phyloP scores from a whole-genome alignment of 257 asterid species.

The Verbena officinalis region DNA sequence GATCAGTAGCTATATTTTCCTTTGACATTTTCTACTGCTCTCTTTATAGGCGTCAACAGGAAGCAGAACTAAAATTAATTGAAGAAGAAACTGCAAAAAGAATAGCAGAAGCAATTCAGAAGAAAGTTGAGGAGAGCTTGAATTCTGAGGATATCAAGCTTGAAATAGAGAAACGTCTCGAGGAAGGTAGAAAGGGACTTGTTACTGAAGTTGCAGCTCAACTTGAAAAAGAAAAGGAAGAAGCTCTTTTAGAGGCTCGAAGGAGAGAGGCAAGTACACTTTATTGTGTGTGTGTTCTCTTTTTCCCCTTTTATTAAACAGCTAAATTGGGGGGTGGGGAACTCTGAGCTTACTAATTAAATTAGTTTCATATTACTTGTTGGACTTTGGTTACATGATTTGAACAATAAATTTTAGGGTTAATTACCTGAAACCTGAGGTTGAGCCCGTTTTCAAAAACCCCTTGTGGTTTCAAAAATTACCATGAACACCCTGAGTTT shows the following conservation, averaged over 20 bases:
- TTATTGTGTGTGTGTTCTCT: not conserved
- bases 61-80: slow-evolving; percentile 82
- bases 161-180: slow-evolving; percentile 65
- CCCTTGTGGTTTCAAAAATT: too few relatives aligned
- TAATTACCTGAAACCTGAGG: too few relatives aligned
- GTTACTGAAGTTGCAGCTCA: slow-evolving; percentile 77
- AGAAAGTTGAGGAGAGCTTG: slow-evolving; percentile 82
- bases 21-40: slow-evolving; percentile 34
- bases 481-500: too few relatives aligned
- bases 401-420: not conserved
- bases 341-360: not conserved
- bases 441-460: too few relatives aligned
- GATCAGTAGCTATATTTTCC: slow-evolving; percentile 22
- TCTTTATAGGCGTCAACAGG: slow-evolving; percentile 79
- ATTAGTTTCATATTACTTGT: slow-evolving; percentile 3
- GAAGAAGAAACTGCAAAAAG: slow-evolving; percentile 97
- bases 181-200: slow-evolving; percentile 86
- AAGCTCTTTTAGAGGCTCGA: slow-evolving; percentile 62
- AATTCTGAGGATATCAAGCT: slow-evolving; percentile 58
- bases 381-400: not conserved
- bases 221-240: slow-evolving; percentile 83
- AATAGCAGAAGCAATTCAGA: slow-evolving; percentile 71
- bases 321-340: too few relatives aligned
- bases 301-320: too few relatives aligned
- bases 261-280: slow-evolving; percentile 70